Percentiles rank a stretch among this genome's conserved stretches.
Evolutionary conservation across 805 yeast genomes (phyloP).

Genomic region (Hanseniaspora meyeri): DNA sequence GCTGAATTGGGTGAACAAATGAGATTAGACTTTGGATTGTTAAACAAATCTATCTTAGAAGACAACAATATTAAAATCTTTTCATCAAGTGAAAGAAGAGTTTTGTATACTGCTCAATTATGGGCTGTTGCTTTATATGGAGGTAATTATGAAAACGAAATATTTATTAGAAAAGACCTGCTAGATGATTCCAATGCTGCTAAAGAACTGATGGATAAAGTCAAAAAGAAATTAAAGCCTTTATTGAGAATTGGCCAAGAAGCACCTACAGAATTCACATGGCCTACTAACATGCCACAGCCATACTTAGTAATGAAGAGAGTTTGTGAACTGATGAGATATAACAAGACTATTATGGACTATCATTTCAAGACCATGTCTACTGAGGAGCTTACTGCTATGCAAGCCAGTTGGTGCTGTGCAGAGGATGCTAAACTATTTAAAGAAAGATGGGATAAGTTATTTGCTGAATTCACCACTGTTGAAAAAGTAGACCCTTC

Average conservation of each 20-base stretch:
- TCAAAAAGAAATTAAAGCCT: slow-evolving; percentile 90
- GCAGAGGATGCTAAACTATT: slow-evolving; percentile 85
- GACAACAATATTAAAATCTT: slow-evolving; percentile 69
- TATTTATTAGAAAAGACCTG: slow-evolving; percentile 75
- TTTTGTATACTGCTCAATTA: slow-evolving; percentile 78
- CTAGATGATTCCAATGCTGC: slow-evolving; percentile 97
- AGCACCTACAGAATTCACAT: slow-evolving; percentile 93
- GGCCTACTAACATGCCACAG: slow-evolving; percentile 98
- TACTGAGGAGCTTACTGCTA: slow-evolving; percentile 47
- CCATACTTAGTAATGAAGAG: slow-evolving; percentile 88
- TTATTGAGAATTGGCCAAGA: slow-evolving; percentile 87
- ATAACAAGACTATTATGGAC: slow-evolving; percentile 66
- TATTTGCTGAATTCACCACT: slow-evolving; percentile 79
- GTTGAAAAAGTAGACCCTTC: slow-evolving; percentile 97
- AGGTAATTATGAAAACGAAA: slow-evolving; percentile 42
- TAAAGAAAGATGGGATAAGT: slow-evolving; percentile 93
- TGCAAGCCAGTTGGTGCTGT: slow-evolving; percentile 88
- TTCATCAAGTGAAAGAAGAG: slow-evolving; percentile 91
- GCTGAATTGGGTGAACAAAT: slow-evolving; percentile 90
- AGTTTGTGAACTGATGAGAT: slow-evolving; percentile 90
- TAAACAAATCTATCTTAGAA: slow-evolving; percentile 64
- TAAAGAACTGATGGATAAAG: slow-evolving; percentile 93
- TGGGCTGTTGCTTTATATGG: slow-evolving; percentile 68
- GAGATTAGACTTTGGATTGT: slow-evolving; percentile 77
- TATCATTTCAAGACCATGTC: slow-evolving; percentile 42